phyloP scores from a whole-genome alignment of 768 basidiomycete species.

The Phlebiopsis flavidoalba region DNA sequence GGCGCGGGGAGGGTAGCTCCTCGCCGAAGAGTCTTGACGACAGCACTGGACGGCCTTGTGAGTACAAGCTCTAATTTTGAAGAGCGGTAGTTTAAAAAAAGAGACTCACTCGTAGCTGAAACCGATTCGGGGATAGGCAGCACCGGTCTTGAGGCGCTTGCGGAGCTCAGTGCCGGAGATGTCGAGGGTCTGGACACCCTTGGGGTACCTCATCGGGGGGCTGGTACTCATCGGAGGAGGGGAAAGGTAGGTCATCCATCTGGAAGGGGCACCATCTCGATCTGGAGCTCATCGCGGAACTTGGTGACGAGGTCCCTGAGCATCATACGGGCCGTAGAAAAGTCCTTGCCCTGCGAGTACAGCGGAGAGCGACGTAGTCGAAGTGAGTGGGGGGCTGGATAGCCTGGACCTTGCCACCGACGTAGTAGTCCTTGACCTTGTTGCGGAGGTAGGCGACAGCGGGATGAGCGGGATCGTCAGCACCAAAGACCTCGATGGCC shows the following conservation, averaged over 20 bases:
- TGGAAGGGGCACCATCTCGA: constrained; percentile 98
- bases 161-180: constrained; percentile 99
- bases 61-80: neutral
- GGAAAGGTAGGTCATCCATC: constrained; percentile 94
- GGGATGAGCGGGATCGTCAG: constrained; percentile 93
- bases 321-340: constrained; percentile 89
- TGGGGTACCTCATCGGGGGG: constrained; percentile 91
- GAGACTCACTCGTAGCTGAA: constrained; percentile 90
- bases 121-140: constrained; percentile 90
- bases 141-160: constrained; percentile 82
- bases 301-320: constrained; percentile 90
- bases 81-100: too few species aligned
- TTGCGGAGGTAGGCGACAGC: constrained; percentile 88
- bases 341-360: constrained; percentile 93
- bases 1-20: constrained; percentile 90
- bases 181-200: constrained; percentile 89
- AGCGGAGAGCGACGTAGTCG: constrained; percentile 93
- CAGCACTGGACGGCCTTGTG: constrained; percentile 45
- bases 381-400: constrained; percentile 89
- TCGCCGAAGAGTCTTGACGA: constrained; percentile 94
- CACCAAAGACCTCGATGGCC: constrained; percentile 86
- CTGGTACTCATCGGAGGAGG: constrained; percentile 91
- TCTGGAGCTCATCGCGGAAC: constrained; percentile 87
- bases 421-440: constrained; percentile 78
- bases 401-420: constrained; percentile 92